phyloP scores from a whole-genome alignment of 1,284 basidiomycete species.

The Fistulinella cinereoalba region DNA sequence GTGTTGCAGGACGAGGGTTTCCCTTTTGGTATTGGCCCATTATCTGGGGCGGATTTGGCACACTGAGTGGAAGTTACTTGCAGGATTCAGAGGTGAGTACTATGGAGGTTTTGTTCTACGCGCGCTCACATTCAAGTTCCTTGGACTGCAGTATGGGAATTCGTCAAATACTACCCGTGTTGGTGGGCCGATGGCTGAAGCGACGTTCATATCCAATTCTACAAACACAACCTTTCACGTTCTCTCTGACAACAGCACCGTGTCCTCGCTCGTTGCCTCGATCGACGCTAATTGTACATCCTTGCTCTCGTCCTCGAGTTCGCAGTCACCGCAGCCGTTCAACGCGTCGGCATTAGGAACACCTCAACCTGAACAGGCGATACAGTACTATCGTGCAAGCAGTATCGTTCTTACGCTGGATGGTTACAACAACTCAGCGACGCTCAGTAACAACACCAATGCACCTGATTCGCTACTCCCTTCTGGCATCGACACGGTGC shows the following conservation, averaged over 20 bases:
- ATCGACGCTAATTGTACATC: slow-evolving; percentile 48
- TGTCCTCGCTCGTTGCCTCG: slow-evolving; percentile 46
- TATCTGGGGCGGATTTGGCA: slow-evolving; percentile 23
- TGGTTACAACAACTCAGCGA: slow-evolving; percentile 46
- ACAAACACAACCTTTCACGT: slow-evolving; percentile 46
- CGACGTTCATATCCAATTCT: slow-evolving; percentile 46
- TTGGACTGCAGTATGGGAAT: slow-evolving; percentile 48
- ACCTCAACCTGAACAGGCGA: slow-evolving; percentile 33
- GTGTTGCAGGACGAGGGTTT: slow-evolving; percentile 34
- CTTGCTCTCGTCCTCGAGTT: slow-evolving; percentile 22
- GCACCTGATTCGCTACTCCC: slow-evolving; percentile 36
- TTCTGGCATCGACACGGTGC: slow-evolving; percentile 35
- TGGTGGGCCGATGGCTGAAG: slow-evolving; percentile 53
- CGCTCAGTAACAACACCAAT: slow-evolving; percentile 24
- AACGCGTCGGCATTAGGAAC: slow-evolving; percentile 12
- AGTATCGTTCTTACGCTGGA: slow-evolving; percentile 39
- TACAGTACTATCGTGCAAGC: slow-evolving; percentile 43
- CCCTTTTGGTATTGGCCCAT: slow-evolving; percentile 40
- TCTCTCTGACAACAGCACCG: slow-evolving; percentile 57
- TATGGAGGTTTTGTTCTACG: neutral
- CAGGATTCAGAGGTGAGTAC: slow-evolving; percentile 19
- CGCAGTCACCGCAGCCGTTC: slow-evolving; percentile 20
- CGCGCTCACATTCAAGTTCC: neutral
- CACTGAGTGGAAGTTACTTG: slow-evolving; percentile 12
- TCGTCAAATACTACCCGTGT: slow-evolving; percentile 53